Percentiles rank a stretch among this genome's conserved stretches.
phyloP scores from a whole-genome alignment of 192 early-diverging fungal genomes.

The Backusella morwellensis region DNA sequence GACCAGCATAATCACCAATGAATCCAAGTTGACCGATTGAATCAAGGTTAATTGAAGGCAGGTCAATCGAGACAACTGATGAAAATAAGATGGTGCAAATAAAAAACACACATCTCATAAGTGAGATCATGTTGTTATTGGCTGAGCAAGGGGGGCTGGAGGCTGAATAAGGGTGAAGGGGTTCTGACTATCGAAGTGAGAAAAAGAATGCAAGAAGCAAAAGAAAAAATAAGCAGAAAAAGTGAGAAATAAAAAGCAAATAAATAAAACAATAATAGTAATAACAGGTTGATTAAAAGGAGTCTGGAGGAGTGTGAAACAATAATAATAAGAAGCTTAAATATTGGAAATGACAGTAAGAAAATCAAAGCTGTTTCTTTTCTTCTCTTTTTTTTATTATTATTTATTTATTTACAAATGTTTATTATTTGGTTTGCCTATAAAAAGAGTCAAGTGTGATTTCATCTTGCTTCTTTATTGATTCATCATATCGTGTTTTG shows the following conservation, averaged over 20 bases:
- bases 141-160: background rate
- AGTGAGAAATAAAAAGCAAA: background rate
- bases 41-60: constrained; percentile 12
- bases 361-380: background rate
- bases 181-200: background rate
- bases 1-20: constrained; percentile 28
- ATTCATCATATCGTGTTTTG: background rate
- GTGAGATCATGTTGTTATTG: background rate
- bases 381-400: background rate
- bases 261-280: background rate
- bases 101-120: constrained; percentile 4
- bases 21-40: constrained; percentile 24
- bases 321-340: background rate
- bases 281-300: background rate
- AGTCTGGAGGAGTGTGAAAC: background rate
- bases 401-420: background rate
- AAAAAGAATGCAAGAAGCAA: background rate
- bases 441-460: background rate
- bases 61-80: background rate
- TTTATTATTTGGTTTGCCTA: background rate
- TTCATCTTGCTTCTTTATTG: background rate
- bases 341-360: background rate
- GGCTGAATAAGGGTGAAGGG: background rate
- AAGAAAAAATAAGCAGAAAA: background rate
- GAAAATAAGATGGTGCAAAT: background rate